These are phyloP conservation scores for Noccaea caerulescens DNA, from an alignment of 345 rosid species.

Conservation along the genomic window DNA sequence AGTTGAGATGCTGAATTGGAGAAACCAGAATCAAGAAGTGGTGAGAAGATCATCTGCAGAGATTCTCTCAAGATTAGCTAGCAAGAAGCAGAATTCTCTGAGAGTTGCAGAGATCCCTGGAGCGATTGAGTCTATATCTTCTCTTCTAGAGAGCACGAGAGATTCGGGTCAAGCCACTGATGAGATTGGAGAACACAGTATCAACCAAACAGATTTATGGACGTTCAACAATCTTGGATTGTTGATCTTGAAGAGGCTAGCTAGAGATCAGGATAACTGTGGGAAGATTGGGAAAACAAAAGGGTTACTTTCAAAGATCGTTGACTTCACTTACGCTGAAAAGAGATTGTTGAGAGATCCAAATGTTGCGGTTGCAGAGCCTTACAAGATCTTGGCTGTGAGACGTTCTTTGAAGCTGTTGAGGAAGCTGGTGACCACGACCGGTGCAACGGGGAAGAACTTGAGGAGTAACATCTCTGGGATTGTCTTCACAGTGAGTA, in stretches of 20 bases:
- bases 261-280: slow-evolving; percentile 83
- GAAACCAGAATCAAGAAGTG: slow-evolving; percentile 73
- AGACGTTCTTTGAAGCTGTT: slow-evolving; percentile 79
- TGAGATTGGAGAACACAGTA: slow-evolving; percentile 69
- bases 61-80: slow-evolving; percentile 70
- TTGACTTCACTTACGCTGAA: slow-evolving; percentile 76
- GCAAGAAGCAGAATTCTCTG: slow-evolving; percentile 77
- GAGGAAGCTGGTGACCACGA: slow-evolving; percentile 76
- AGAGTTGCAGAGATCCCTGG: slow-evolving; percentile 86
- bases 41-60: slow-evolving; percentile 79
- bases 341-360: slow-evolving; percentile 52
- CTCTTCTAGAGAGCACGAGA: slow-evolving; percentile 67
- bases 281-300: slow-evolving; percentile 86
- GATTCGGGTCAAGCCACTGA: slow-evolving; percentile 56
- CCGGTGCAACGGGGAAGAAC: slow-evolving; percentile 71
- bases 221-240: slow-evolving; percentile 81
- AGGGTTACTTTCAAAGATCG: slow-evolving; percentile 85
- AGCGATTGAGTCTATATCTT: slow-evolving; percentile 89
- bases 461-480: slow-evolving; percentile 74
- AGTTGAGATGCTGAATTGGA: slow-evolving; percentile 96
- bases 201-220: slow-evolving; percentile 54
- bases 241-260: slow-evolving; percentile 73
- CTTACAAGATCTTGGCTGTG: slow-evolving; percentile 59
- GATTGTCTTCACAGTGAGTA: slow-evolving; percentile 80
- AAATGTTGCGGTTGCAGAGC: slow-evolving; percentile 40